Conservation (phyloP, 2,329 filamentous ascomycete species). For the Aspergillus texensis region DNA sequence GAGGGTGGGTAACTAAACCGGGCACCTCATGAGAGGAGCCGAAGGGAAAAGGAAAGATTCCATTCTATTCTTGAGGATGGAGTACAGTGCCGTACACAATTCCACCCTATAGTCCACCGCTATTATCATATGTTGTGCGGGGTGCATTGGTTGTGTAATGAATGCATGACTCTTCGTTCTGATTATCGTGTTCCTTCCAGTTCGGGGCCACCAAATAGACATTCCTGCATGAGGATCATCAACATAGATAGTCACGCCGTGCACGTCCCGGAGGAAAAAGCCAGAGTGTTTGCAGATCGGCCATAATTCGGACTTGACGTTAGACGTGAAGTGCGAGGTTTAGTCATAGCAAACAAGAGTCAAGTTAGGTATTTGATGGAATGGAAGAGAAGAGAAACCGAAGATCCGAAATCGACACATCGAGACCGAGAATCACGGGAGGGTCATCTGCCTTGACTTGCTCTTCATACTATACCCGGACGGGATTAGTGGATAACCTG, state of each 20-base stretch:
- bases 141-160: background rate
- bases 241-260: background rate
- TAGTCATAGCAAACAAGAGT: background rate
- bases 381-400: background rate
- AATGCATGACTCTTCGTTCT: background rate
- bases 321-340: background rate
- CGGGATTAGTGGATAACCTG: background rate
- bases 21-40: background rate
- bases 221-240: background rate
- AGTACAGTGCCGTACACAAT: background rate
- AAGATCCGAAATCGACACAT: background rate
- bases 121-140: background rate
- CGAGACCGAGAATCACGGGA: slow-evolving; percentile 2
- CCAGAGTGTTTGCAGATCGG: background rate
- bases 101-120: background rate
- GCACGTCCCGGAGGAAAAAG: background rate
- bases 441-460: background rate
- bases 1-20: background rate
- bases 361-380: background rate
- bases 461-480: background rate
- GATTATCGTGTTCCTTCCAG: background rate
- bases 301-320: background rate
- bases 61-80: background rate
- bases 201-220: background rate
- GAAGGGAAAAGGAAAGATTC: background rate